Evolutionary conservation across 257 asterid species (phyloP).

Genomic region (Asclepias syriaca): DNA sequence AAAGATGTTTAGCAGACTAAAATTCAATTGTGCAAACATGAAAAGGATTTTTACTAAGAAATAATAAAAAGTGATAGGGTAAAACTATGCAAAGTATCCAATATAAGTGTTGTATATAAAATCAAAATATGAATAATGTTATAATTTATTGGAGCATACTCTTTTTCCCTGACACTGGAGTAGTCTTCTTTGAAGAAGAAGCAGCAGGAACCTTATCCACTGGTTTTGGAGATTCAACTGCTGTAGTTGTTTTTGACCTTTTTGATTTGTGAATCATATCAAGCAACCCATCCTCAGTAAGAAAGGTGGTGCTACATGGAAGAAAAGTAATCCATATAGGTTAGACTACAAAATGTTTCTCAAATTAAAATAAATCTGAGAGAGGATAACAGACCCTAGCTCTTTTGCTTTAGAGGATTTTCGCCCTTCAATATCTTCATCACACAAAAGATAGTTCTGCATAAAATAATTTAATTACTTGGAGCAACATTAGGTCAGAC

Average conservation of each 20-base stretch:
- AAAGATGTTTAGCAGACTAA: background rate
- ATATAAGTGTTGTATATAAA: background rate
- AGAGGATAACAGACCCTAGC: slow-evolving; percentile 67
- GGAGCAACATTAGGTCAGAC: slow-evolving; percentile 9
- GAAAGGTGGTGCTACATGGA: slow-evolving; percentile 62
- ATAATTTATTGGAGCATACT: slow-evolving; percentile 17
- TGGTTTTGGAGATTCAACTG: slow-evolving; percentile 38
- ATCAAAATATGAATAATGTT: background rate
- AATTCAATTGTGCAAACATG: background rate
- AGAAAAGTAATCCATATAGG: slow-evolving; percentile 1
- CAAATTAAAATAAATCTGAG: slow-evolving; percentile 7
- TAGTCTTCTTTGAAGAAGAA: slow-evolving; percentile 58
- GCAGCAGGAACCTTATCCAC: slow-evolving; percentile 49
- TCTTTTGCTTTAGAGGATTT: slow-evolving; percentile 88
- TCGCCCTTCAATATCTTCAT: slow-evolving; percentile 91
- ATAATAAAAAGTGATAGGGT: background rate
- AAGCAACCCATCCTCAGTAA: slow-evolving; percentile 90
- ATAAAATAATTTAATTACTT: slow-evolving; percentile 22
- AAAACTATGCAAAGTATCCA: background rate
- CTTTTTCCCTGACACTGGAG: slow-evolving; percentile 33
- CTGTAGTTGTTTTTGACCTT: slow-evolving; percentile 38
- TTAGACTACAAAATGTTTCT: slow-evolving; percentile 3
- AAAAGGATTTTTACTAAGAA: background rate
- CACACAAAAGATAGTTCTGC: slow-evolving; percentile 95
- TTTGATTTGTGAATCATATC: slow-evolving; percentile 74